Base-by-base conservation (phyloP, 2,329 filamentous ascomycete genomes). In the Fusarium multiceps region DNA sequence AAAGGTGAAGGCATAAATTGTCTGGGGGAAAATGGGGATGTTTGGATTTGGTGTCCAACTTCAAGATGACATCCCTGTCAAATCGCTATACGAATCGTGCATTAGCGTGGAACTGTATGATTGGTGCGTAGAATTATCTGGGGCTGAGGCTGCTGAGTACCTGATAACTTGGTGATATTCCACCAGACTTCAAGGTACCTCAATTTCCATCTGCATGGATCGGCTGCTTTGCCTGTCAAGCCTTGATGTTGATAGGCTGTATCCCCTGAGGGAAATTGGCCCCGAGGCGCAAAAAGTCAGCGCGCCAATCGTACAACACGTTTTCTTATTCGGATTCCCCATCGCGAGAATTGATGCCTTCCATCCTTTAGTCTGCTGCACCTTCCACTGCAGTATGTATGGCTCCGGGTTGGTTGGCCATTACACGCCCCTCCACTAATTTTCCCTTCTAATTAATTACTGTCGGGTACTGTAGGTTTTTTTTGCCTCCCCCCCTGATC, bases 271-370 rank as follows among this genome's bases (percentile, higher is more conserved):
- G 48, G 63, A 71, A 53, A 73, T 55, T 73, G 45, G 34, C 56
- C 57, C 46, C 13, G 59, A 58, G 45, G 40, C 18, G 50, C 16
- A 43, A 41, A 43, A 43, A 55, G 43, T 41, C 55, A 55, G 53
- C 57, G 62, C 63, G 51, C 72, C 72, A 74, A 74, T 74, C 57
- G 72, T 45, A 74, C 68, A 73, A 74, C 70, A 74, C 72, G 70
- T 68, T 74, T 73, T 74, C 70, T 72, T 72, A 72, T 73, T 72
- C 64, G 68, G 63, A 50, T 68, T 64, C 57, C 25, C 49, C 54
- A 68, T 73, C 59, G 21, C 59, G 66, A 68, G 53, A 64, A 64
- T 47, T 49, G 50, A 53, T 43, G 20, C 32, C 30, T 34, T 23
- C 21, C 28, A 45, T 51, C 13, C 30, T 32, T 32, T 32, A 16